phyloP scores from a whole-genome alignment of 495 filamentous ascomycete species.

The Parathielavia appendiculata region DNA sequence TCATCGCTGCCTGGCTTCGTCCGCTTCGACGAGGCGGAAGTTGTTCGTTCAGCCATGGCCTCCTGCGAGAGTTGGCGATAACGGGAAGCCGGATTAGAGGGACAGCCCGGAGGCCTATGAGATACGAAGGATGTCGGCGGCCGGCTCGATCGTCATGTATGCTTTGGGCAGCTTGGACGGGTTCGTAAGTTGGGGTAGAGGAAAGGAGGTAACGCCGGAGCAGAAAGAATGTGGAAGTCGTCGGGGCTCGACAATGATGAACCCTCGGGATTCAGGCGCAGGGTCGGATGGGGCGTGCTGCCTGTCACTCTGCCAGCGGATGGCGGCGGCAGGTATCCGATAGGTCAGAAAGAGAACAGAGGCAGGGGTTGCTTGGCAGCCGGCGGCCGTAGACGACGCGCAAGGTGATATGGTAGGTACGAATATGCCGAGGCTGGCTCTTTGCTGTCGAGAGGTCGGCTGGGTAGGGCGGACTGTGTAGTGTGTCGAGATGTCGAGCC shows the following conservation, averaged over 20 bases:
- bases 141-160: conserved; percentile 46
- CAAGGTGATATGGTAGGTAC: neutral
- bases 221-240: conserved; percentile 13
- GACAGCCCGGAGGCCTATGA: conserved; percentile 45
- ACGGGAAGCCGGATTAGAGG: conserved; percentile 35
- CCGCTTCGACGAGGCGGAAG: conserved; percentile 35
- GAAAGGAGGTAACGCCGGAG: conserved; percentile 5
- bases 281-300: conserved; percentile 12
- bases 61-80: conserved; percentile 41
- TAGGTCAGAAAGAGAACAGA: conserved; percentile 27
- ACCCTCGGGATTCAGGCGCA: conserved; percentile 10
- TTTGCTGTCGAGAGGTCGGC: neutral
- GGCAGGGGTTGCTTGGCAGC: conserved; percentile 18
- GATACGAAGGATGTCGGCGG: conserved; percentile 38
- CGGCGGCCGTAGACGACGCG: conserved; percentile 2
- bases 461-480: neutral
- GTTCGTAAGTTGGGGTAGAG: conserved; percentile 9
- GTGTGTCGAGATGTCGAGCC: neutral
- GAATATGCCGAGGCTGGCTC: no score
- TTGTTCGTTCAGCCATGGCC: conserved; percentile 44
- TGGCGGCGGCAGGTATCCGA: conserved; percentile 32
- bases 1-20: conserved; percentile 46
- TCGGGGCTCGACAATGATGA: conserved; percentile 7
- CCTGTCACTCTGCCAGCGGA: conserved; percentile 14
- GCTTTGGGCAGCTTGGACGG: conserved; percentile 22